Evolutionary conservation across 176 grass and related monocot species (phyloP), one percentile per base, ranked within the genome.

Genomic region (Avena eriantha): DNA sequence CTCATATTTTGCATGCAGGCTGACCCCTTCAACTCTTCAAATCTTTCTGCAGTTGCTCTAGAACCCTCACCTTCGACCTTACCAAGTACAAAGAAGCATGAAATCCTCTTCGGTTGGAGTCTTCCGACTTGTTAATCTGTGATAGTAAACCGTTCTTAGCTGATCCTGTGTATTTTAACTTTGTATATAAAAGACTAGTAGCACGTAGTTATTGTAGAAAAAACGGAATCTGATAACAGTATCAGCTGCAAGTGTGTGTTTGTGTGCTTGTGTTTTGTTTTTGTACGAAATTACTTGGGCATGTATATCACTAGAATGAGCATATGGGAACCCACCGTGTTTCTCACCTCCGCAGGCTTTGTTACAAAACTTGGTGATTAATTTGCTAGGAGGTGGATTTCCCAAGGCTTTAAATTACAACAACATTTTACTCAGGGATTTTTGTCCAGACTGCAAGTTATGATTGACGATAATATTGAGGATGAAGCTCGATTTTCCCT

Each of bases 1-100:
- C 64, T 84, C 19, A 41, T 80, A 2, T 51, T 77, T 80, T 34
- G 2, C 39, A 18, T 59, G 64, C 21, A 57, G 43, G 48, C 34
- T 71, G 57, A 82, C 48, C 78, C 78, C 69, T 87, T 66, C 22
- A 69, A 89, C 29, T 16, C 29, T 18, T 24, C 64, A 71, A 75
- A 76, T 82, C 50, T 60, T 15, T 69, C 73, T 91, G 93, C 93
- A 98, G 96, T 66, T 98, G 96, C 82, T 98, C 93, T 15, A 94
- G 90, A 80, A 98, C 96, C n/a, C 91, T 98, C 82, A 95, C 93
- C 29, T 98, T 98, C 58, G 90, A 98, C 82, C 88, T 98, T 49
- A 98, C 90, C 16, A 98, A 95, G 81, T 96, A 98, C 29, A 94
- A 85, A 81, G 96, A 95, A 81, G 66, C 86, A 76, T 92, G 87